Evolutionary conservation across 768 basidiomycete genomes (phyloP).

Genomic region (Chiua virens): DNA sequence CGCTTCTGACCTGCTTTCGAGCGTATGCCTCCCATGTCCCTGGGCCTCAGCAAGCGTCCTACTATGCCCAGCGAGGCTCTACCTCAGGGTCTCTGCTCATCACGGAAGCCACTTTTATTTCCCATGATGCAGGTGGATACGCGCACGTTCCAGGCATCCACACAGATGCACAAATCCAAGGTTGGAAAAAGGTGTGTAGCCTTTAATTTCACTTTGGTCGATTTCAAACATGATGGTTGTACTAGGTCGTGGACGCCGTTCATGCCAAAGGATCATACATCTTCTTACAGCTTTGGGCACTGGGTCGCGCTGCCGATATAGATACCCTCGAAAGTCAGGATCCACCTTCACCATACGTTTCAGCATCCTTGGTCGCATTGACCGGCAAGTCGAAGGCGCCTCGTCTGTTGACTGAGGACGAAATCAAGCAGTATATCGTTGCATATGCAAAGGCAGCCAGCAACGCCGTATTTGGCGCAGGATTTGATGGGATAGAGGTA

Average conservation of each 20-base stretch:
- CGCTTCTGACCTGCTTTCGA: conserved; percentile 48
- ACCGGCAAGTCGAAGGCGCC: conserved; percentile 12
- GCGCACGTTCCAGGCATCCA: conserved; percentile 59
- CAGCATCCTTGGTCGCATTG: conserved; percentile 1
- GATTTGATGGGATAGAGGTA: too few species aligned
- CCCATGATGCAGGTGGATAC: conserved; percentile 46
- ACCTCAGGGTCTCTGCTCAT: conserved; percentile 53
- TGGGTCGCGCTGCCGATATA: neutral
- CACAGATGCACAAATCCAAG: conserved; percentile 50
- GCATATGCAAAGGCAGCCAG: conserved; percentile 33
- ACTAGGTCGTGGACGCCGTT: too few species aligned
- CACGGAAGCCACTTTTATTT: conserved; percentile 56
- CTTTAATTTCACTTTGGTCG: neutral
- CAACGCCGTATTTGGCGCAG: conserved; percentile 33
- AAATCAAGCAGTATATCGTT: conserved; percentile 34
- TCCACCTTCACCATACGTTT: neutral
- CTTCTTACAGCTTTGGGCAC: neutral
- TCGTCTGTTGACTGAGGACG: conserved; percentile 23
- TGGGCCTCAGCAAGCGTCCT: conserved; percentile 36
- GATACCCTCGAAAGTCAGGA: neutral
- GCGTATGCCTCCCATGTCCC: conserved; percentile 36
- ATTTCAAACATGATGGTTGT: too few species aligned
- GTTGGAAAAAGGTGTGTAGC: conserved; percentile 45
- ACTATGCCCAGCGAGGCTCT: conserved; percentile 47
- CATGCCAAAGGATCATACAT: too few species aligned